Evolutionary conservation across 495 filamentous ascomycete species (phyloP), one percentile per base, ranked within the genome.

Genomic region (Astrocystis sublimbata): DNA sequence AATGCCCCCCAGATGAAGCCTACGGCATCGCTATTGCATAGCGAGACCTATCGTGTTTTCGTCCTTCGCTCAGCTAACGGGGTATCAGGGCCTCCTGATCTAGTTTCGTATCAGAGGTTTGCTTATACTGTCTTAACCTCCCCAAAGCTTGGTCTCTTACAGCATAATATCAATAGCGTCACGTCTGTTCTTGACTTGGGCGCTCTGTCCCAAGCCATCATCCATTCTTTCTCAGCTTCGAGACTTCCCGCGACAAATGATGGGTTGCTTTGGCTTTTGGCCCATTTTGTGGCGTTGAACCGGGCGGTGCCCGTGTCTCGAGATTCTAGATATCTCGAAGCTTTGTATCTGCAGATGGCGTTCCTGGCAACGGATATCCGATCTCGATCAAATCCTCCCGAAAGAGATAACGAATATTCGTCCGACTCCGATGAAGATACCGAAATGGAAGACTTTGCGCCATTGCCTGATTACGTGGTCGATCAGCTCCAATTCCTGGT

Each of bases 281-380:
- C 89, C 21, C 89, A 96, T 69, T 86, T 92, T 61, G 89, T 97
- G 51, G 90, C 83, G 65, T 84, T 96, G 46, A 85, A 89, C 64
- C 81, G 84, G 36, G 71, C 76, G 55, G 62, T 76, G 12, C 74
- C 82, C 13, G 67, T 61, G 6, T 60, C 68, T 13, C 64, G 67
- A 52, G 82, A 88, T 63, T 78, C 85, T 35, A 82, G 81, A 46
- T 90, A 88, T 68, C 77, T 92, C 23, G 77, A 79, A 45, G 82
- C 89, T 12, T 79, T 96, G 47, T 71, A 71, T 46, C 51, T 68
- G 10, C 69, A 68, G 41, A 64, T 74, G 35, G 70, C 69, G 24
- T 64, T 65, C 43, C 65, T 74, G 15, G 68, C 67, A 7, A 59
- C 58, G 13, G 70, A 74, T 42, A 72, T 72, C n/a, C 68, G 79